These are phyloP conservation scores for Retiboletus flavoniger DNA, from an alignment of 1,284 basidiomycete species.

Conservation along the genomic window DNA sequence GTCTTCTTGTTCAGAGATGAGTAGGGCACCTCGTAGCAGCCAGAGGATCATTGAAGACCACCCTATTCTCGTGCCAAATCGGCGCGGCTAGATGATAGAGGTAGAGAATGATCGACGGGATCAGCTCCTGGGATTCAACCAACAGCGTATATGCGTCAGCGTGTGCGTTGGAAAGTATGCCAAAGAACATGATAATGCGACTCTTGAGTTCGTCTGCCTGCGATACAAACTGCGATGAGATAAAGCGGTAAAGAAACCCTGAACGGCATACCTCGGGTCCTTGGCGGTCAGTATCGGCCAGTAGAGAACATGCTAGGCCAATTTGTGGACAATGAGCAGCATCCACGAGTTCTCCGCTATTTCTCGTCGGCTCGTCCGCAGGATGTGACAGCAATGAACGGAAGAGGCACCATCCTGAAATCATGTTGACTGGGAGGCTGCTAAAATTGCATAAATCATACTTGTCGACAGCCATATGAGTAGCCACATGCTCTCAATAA, in stretches of 20 bases:
- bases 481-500: slow-evolving; percentile 45
- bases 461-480: slow-evolving; percentile 58
- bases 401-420: slow-evolving; percentile 41
- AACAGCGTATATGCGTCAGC: slow-evolving; percentile 50
- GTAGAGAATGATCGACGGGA: slow-evolving; percentile 61
- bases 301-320: slow-evolving; percentile 49
- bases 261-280: slow-evolving; percentile 42
- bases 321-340: slow-evolving; percentile 46
- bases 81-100: slow-evolving; percentile 51
- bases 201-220: slow-evolving; percentile 46
- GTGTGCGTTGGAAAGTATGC: slow-evolving; percentile 53
- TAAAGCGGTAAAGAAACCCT: background rate
- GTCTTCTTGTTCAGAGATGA: background rate
- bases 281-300: slow-evolving; percentile 46
- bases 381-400: slow-evolving; percentile 39
- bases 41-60: slow-evolving; percentile 40
- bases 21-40: slow-evolving; percentile 39
- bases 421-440: slow-evolving; percentile 18
- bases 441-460: slow-evolving; percentile 37
- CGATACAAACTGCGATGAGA: slow-evolving; percentile 3
- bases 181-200: slow-evolving; percentile 55
- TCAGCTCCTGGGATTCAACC: slow-evolving; percentile 50
- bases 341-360: slow-evolving; percentile 24
- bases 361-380: slow-evolving; percentile 8
- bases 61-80: slow-evolving; percentile 65